Evolutionary conservation across 2,329 filamentous ascomycete species (phyloP), one percentile per base, ranked within the genome.

Genomic region (Sporothrix dimorphospora): DNA sequence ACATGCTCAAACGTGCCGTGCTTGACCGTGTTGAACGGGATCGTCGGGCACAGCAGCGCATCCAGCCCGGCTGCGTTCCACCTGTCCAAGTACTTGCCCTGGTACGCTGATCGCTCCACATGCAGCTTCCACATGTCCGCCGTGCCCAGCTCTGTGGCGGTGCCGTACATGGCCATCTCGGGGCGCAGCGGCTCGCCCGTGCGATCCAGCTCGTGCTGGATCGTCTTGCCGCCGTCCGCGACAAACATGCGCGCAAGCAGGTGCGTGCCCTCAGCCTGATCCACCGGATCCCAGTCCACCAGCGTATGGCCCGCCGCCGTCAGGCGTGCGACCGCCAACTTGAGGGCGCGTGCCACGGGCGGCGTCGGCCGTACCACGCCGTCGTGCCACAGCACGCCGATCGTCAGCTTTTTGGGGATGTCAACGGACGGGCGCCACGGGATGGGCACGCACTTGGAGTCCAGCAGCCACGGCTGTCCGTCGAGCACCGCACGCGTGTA

Each of bases 301-400:
- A 91, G 73, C 6, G 87, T 83, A 75, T 89, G 82, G 1, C 85
- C 86, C 0, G 83, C 81, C 0, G 77, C 79, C 51, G 80, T 76
- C 16, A 90, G 80, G 66, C 79, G 82, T 2, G 81, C 78, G 0
- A 82, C 83, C 0, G 87, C 80, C 6, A 82, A 78, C 2, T 80
- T 78, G 11, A 92, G 78, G 0, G 88, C 90, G 6, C 89, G 83
- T 0, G 83, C 80, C 3, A 92, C 84, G 0, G 91, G 91, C 2
- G 91, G 90, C 69, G 92, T 91, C 0, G 91, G 91, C 6, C 80
- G 83, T 4, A 91, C 90, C 67, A 89, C 83, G 11, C 86, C 87
- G 77, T 93, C 91, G 78, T 90, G 82, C 85, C 86, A 89, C 79
- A 92, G 83, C 42, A 92, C 85, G 4, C 83, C 90, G 70, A 93